These are phyloP conservation scores for Niveomyces coronatus DNA, from an alignment of 2,329 filamentous ascomycete genomes.

Conservation along the genomic window DNA sequence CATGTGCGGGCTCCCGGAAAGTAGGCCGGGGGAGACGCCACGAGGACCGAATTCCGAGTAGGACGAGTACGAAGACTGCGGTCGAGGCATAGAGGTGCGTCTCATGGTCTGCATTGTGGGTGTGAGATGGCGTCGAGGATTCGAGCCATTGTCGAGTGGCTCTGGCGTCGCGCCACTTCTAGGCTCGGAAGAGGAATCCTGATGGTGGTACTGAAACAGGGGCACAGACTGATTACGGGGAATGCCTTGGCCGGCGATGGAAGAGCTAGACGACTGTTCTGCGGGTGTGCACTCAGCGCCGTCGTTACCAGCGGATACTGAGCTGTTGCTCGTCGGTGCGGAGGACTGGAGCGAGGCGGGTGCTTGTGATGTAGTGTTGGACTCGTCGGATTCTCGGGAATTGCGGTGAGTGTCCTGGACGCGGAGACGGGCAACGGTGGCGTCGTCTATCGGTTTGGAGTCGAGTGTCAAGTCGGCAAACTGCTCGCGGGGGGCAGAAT, in stretches of 20 bases:
- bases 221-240: constrained; percentile 37
- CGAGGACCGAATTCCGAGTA: constrained; percentile 58
- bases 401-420: constrained; percentile 32
- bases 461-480: constrained; percentile 3
- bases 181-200: constrained; percentile 33
- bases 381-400: constrained; percentile 44
- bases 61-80: constrained; percentile 66
- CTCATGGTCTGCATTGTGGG: constrained; percentile 44
- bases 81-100: constrained; percentile 53
- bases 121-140: constrained; percentile 52
- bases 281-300: constrained; percentile 32
- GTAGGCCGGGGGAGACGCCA: constrained; percentile 48
- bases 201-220: constrained; percentile 54
- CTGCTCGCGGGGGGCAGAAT: constrained; percentile 9
- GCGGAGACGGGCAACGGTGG: constrained; percentile 21
- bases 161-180: constrained; percentile 41
- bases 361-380: constrained; percentile 37
- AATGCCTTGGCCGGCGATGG: constrained; percentile 35
- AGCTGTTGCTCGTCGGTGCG: constrained; percentile 45
- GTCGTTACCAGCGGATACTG: constrained; percentile 41
- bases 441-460: constrained; percentile 15
- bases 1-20: constrained; percentile 30
- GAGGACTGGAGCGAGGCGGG: constrained; percentile 41
- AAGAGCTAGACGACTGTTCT: constrained; percentile 39
- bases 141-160: constrained; percentile 37